Conservation (phyloP, 179 eudicot species). For the Carnegiea gigantea region DNA sequence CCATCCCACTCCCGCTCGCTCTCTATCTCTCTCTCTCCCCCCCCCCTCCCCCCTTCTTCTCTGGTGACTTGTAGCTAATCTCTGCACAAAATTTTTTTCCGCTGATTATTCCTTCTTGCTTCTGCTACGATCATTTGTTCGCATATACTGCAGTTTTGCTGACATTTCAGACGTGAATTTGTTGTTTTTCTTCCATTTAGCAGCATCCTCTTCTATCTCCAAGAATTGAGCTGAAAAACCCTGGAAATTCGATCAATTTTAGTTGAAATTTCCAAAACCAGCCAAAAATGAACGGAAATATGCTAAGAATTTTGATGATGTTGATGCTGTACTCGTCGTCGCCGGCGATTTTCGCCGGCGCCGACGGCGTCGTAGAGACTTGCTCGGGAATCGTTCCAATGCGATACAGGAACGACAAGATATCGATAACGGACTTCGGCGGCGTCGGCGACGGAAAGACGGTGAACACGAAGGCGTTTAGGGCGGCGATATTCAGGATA, state of each 20-base stretch:
- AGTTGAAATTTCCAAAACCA: neutral
- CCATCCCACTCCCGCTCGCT: neutral
- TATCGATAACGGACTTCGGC: constrained; percentile 81
- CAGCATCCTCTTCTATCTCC: neutral
- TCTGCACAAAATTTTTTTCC: no score
- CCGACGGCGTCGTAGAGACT: constrained; percentile 32
- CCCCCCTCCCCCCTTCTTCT: neutral
- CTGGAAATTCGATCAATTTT: neutral
- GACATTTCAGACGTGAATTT: no score
- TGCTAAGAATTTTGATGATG: neutral
- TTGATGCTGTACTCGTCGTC: constrained; percentile 1
- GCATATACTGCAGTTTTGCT: no score
- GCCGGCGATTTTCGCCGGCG: constrained; percentile 3
- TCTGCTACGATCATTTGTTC: no score
- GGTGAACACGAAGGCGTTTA: constrained; percentile 76
- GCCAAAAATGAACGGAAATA: neutral
- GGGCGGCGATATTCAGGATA: constrained; percentile 68
- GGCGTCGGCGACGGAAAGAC: constrained; percentile 87
- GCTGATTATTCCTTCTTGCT: no score
- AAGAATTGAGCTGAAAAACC: neutral
- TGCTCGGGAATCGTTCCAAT: constrained; percentile 82
- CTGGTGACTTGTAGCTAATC: neutral
- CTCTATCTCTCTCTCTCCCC: neutral
- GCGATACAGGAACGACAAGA: constrained; percentile 51
- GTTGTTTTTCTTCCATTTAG: no score